Base-by-base conservation (phyloP, 495 filamentous ascomycete genomes). In the Lasiosphaeria ovina region DNA sequence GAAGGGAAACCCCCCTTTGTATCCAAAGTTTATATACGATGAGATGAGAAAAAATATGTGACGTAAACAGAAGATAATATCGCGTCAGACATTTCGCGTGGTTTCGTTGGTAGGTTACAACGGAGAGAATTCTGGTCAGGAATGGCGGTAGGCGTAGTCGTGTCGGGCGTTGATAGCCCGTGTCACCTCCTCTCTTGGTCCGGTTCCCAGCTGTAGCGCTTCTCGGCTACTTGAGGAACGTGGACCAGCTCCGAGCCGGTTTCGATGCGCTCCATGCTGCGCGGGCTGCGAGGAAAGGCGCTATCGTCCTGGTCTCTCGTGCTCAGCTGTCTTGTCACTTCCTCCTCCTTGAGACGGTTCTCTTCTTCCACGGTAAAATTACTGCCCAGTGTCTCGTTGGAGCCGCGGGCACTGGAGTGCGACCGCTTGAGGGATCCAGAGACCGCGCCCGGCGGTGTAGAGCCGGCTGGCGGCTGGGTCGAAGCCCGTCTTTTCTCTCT, bases 131-230 rank as follows among this genome's bases (percentile, higher is more conserved):
- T 24, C 24, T 2, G 24, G 2, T 24, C 24, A 24, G 2, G 24
- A 24, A 24, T 24, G 24, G 24, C 24, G 24, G 24, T 24, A 24
- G 38, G 8, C 38, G 38, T 42, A 42, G 7, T 42, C 12, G 38
- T 7, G 12, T 42, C 38, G 38, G 0, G 8, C 12, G 38, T 12
- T 12, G 12, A 42, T 42, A 42, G 11, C 16, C 44, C 12, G 35
- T 36, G 32, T 56, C 54, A 56, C 35, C 66, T 71, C 58, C 55
- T 35, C 31, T 50, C 49, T 5, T 50, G 47, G 16, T 71, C 69
- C 50, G 77, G 74, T 60, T 83, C 81, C 79, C 79, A 83, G 57
- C 77, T 80, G 57, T 80, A 83, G 50, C 81, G 71, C 57, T 76
- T 76, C 35, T 76, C 78, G 14, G 80, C 79, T 35, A 76, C 70